Conservation (phyloP, 2,329 filamentous ascomycete genomes). For the Delphinella strobiligena region DNA sequence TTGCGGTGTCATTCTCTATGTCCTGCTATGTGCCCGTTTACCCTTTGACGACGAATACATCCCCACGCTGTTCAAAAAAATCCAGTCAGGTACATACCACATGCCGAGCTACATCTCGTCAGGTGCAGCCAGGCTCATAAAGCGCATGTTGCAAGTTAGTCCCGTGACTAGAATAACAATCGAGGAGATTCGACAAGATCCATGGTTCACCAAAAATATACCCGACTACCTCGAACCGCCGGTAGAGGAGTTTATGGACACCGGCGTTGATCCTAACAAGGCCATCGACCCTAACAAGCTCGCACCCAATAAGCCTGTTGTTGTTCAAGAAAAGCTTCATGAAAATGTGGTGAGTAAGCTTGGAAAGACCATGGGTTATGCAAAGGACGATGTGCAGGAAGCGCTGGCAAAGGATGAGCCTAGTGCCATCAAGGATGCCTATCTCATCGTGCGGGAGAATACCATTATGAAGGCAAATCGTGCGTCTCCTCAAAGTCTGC, state of each 20-base stretch:
- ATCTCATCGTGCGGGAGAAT: conserved; percentile 94
- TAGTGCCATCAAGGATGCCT: conserved; percentile 96
- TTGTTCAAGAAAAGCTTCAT: conserved; percentile 80
- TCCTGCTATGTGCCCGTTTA: conserved; percentile 53
- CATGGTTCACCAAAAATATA: conserved; percentile 85
- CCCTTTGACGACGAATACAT: conserved; percentile 99
- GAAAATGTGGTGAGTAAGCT: conserved; percentile 90
- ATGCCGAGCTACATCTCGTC: conserved; percentile 83
- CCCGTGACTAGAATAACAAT: conserved; percentile 91
- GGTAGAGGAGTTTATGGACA: conserved; percentile 83
- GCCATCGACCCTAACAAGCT: conserved; percentile 75
- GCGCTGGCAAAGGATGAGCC: conserved; percentile 84
- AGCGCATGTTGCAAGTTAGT: conserved; percentile 89
- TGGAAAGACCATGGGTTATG: conserved; percentile 96
- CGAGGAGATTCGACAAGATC: conserved; percentile 80
- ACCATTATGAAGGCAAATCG: conserved; percentile 92
- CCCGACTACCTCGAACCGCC: conserved; percentile 78
- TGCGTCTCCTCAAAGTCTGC: conserved; percentile 39
- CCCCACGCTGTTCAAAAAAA: conserved; percentile 93
- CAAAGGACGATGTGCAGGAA: conserved; percentile 87
- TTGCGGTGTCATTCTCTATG: conserved; percentile 55
- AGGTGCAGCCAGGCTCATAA: conserved; percentile 71
- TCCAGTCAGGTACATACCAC: conserved; percentile 84
- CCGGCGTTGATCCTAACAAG: conserved; percentile 86
- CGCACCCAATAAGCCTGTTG: conserved; percentile 63